These are phyloP conservation scores for Mycosphaerelloides madeirae DNA, from an alignment of 2,329 filamentous ascomycete genomes.

Conservation along the genomic window DNA sequence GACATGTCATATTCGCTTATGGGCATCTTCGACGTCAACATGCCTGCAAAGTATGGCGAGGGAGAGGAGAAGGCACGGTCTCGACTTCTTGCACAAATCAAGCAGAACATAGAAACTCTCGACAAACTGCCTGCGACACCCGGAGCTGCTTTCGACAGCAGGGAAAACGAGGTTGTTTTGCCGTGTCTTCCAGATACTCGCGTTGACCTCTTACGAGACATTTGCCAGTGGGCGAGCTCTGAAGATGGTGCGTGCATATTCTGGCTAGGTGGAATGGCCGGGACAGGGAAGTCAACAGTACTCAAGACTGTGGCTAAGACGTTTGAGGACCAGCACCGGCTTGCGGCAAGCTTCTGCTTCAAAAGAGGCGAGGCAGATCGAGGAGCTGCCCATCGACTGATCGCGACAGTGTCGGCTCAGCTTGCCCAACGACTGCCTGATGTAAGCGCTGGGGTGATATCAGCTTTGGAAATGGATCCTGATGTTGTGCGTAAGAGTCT, in stretches of 20 bases:
- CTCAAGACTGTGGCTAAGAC: background rate
- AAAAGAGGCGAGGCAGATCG: conserved; percentile 12
- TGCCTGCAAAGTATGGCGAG: conserved; percentile 1
- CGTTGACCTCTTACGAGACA: background rate
- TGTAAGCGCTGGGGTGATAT: background rate
- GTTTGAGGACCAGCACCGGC: background rate
- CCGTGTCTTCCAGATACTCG: background rate
- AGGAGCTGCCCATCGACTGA: conserved; percentile 10
- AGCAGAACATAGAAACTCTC: too few relatives aligned
- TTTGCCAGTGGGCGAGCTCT: background rate
- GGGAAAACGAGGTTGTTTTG: background rate
- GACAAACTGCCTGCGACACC: background rate
- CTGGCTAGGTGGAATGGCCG: conserved; percentile 4
- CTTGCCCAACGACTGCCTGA: conserved; percentile 7
- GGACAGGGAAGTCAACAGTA: conserved; percentile 4
- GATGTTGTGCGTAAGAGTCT: too few relatives aligned
- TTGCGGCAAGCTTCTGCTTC: conserved; percentile 25
- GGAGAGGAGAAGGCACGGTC: background rate
- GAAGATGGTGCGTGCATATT: background rate
- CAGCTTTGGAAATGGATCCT: too few relatives aligned
- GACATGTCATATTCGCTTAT: conserved; percentile 1
- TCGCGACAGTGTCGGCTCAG: conserved; percentile 15
- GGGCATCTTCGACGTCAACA: background rate
- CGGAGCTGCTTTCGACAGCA: background rate
- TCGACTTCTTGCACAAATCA: background rate